Conservation (phyloP, 1,139 yeast species). For the Geotrichum australiense region DNA sequence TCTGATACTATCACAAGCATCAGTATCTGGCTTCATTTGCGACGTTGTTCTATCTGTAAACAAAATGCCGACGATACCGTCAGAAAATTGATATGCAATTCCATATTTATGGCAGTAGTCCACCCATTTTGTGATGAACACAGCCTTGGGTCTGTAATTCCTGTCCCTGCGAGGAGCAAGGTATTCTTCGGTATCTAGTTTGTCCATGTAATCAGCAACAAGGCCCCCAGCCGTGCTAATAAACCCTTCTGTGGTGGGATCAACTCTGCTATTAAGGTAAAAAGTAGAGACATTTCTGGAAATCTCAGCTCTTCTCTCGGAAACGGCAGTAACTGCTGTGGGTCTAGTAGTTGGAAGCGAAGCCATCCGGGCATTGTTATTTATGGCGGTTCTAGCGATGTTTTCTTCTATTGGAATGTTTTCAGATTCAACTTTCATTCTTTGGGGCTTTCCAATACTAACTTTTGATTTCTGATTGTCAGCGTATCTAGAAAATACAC, state of each 20-base stretch:
- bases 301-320: not conserved
- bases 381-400: constrained; percentile 12
- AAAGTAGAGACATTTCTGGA: not conserved
- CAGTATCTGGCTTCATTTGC: constrained; percentile 19
- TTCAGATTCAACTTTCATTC: constrained; percentile 2
- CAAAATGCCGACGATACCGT: constrained; percentile 86
- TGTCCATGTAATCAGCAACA: constrained; percentile 1
- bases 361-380: constrained; percentile 3
- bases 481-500: constrained; percentile 1
- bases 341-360: not conserved
- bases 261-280: constrained; percentile 3
- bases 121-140: constrained; percentile 89
- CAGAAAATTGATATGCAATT: constrained; percentile 83
- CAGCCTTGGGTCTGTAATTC: constrained; percentile 12
- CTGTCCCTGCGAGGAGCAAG: constrained; percentile 4
- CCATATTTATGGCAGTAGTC: constrained; percentile 96
- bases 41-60: constrained; percentile 23
- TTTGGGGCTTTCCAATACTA: constrained; percentile 12
- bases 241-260: constrained; percentile 8
- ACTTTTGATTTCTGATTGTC: not conserved
- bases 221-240: constrained; percentile 7
- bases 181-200: constrained; percentile 1
- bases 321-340: too few species aligned
- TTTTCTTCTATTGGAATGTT: constrained; percentile 1
- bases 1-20: constrained; percentile 12